Percentiles rank a stretch among this genome's conserved stretches.
Evolutionary conservation across 23 red algal species (phyloP).

Genomic region (Gracilaria domingensis): DNA sequence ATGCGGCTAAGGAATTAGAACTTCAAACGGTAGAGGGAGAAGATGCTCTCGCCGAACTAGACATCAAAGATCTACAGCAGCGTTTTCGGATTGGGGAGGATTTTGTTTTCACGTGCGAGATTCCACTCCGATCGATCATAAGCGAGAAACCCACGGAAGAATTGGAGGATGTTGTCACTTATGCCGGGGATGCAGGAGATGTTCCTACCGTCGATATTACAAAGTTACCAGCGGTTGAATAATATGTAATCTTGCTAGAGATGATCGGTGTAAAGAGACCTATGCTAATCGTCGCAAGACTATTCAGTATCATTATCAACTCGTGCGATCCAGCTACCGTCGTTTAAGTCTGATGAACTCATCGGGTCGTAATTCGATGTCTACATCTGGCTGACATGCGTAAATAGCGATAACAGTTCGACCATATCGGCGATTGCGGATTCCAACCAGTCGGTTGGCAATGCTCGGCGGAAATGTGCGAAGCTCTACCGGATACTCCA

Average conservation of each 20-base stretch:
- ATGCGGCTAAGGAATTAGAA: slow-evolving; percentile 53
- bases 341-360: slow-evolving; percentile 77
- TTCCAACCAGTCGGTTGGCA: slow-evolving; percentile 79
- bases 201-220: slow-evolving; percentile 6
- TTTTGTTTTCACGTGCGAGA: slow-evolving; percentile 55
- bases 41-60: background rate
- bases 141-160: background rate
- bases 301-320: background rate
- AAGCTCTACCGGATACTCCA: slow-evolving; percentile 96
- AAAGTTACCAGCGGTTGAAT: background rate
- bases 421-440: slow-evolving; percentile 95
- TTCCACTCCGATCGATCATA: slow-evolving; percentile 17
- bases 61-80: slow-evolving; percentile 38
- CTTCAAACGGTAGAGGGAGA: slow-evolving; percentile 40
- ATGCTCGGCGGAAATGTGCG: slow-evolving; percentile 82
- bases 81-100: slow-evolving; percentile 51
- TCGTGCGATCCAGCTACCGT: background rate
- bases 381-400: slow-evolving; percentile 73
- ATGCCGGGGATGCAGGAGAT: background rate
- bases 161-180: slow-evolving; percentile 17
- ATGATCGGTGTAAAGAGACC: background rate
- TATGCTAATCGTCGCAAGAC: background rate
- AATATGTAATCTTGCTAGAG: background rate
- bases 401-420: slow-evolving; percentile 93
- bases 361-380: slow-evolving; percentile 80